phyloP scores from a whole-genome alignment of 352 stramenopile species.

The Phytophthora tubulina region DNA sequence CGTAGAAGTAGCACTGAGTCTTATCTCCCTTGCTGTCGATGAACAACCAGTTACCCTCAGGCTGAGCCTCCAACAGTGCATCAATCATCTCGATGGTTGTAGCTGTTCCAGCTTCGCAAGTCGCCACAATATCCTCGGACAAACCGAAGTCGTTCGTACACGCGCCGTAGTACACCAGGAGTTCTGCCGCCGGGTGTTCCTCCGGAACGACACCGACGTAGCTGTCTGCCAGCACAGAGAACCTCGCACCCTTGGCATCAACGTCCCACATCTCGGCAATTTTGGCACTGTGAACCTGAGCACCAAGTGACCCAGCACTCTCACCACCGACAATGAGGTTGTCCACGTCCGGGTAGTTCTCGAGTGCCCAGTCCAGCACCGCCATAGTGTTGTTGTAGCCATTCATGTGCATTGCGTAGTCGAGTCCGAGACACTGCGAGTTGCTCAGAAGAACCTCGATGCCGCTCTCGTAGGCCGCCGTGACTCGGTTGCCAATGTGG shows the following conservation, averaged over 20 bases:
- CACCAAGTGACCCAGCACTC: slow-evolving; percentile 64
- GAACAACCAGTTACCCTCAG: slow-evolving; percentile 65
- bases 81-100: slow-evolving; percentile 54
- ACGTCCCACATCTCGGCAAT: slow-evolving; percentile 69
- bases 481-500: slow-evolving; percentile 57
- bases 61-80: slow-evolving; percentile 44
- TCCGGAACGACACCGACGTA: slow-evolving; percentile 64
- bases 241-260: slow-evolving; percentile 48
- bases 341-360: slow-evolving; percentile 68
- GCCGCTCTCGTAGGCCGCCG: slow-evolving; percentile 32
- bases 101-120: slow-evolving; percentile 51
- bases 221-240: slow-evolving; percentile 58
- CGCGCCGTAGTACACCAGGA: slow-evolving; percentile 54
- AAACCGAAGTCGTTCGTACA: slow-evolving; percentile 45
- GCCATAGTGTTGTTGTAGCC: slow-evolving; percentile 75
- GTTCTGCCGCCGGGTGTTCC: slow-evolving; percentile 40
- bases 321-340: slow-evolving; percentile 59
- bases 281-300: slow-evolving; percentile 50
- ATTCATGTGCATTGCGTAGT: slow-evolving; percentile 60
- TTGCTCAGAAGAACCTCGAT: slow-evolving; percentile 50
- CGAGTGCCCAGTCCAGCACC: slow-evolving; percentile 63
- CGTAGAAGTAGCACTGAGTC: slow-evolving; percentile 71
- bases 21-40: slow-evolving; percentile 68
- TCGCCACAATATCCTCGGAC: slow-evolving; percentile 43
- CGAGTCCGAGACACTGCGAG: slow-evolving; percentile 42